These are phyloP conservation scores for Hura crepitans DNA, from an alignment of 441 rosid genomes.

Conservation along the genomic window DNA sequence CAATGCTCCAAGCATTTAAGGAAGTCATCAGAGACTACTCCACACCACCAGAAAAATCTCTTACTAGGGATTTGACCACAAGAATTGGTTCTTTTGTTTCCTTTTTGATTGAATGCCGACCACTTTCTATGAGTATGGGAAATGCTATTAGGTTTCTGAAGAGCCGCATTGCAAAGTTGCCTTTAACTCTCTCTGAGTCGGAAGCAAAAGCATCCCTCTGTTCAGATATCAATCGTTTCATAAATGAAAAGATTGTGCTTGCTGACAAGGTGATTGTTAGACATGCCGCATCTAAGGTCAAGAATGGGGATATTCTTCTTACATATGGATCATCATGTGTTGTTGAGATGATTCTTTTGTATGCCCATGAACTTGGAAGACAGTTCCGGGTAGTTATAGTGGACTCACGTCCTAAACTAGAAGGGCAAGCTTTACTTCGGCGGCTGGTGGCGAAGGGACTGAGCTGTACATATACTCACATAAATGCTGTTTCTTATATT, in stretches of 20 bases:
- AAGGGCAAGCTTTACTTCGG: constrained; percentile 80
- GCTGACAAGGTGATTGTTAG: constrained; percentile 75
- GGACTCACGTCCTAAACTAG: constrained; percentile 88
- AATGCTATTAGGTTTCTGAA: constrained; percentile 78
- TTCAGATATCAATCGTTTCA: constrained; percentile 73
- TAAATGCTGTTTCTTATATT: constrained; percentile 84
- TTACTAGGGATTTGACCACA: constrained; percentile 73
- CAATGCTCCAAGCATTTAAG: constrained; percentile 86
- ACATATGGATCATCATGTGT: constrained; percentile 81
- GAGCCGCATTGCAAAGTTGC: constrained; percentile 67
- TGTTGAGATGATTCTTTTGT: constrained; percentile 79
- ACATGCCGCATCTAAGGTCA: constrained; percentile 79
- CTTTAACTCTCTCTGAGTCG: constrained; percentile 58
- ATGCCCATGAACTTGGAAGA: constrained; percentile 75
- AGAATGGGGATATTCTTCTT: constrained; percentile 87
- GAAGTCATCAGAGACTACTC: constrained; percentile 71
- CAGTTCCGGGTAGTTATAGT: constrained; percentile 81
- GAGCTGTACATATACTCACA: constrained; percentile 75
- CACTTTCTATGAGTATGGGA: constrained; percentile 94
- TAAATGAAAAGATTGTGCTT: constrained; percentile 69
- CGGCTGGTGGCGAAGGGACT: constrained; percentile 81
- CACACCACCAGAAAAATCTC: constrained; percentile 69
- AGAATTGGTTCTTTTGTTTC: constrained; percentile 73
- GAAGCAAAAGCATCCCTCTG: constrained; percentile 72
- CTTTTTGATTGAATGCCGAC: constrained; percentile 82